Evolutionary conservation across 148 eudicot species (phyloP).

Genomic region (Vaccinium myrtillus): DNA sequence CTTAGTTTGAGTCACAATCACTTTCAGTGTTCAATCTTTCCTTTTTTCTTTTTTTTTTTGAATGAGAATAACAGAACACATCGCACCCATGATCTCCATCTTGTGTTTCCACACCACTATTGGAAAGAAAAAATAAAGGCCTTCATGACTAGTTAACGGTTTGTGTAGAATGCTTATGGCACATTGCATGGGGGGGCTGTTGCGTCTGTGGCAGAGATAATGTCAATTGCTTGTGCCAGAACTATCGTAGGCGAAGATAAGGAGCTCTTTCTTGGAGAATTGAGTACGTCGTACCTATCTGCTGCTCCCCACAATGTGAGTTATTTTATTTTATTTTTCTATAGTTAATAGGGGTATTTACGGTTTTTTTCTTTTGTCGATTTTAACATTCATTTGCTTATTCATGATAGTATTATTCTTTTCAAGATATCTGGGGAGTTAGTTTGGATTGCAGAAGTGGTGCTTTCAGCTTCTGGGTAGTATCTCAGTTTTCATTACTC

Average conservation of each 20-base stretch:
- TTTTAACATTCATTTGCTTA: neutral
- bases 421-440: neutral
- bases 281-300: conserved; percentile 68
- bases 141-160: conserved; percentile 8
- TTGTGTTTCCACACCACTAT: neutral
- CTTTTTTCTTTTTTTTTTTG: neutral
- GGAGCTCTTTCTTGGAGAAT: conserved; percentile 69
- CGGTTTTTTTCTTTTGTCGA: neutral
- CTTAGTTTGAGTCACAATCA: neutral
- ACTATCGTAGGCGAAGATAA: conserved; percentile 74
- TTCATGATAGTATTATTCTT: neutral
- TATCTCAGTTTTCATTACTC: too few species aligned
- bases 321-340: neutral
- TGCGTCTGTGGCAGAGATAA: conserved; percentile 61
- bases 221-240: conserved; percentile 77
- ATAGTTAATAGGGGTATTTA: neutral
- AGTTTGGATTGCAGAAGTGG: neutral
- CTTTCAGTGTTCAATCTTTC: neutral
- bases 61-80: neutral
- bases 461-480: neutral
- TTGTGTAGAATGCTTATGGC: conserved; percentile 50
- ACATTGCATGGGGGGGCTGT: conserved; percentile 88
- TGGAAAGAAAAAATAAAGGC: neutral
- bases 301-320: conserved; percentile 66
- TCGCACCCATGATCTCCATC: neutral